Evolutionary conservation across 2,329 filamentous ascomycete genomes (phyloP).

Genomic region (Hyphodiscus sp.): DNA sequence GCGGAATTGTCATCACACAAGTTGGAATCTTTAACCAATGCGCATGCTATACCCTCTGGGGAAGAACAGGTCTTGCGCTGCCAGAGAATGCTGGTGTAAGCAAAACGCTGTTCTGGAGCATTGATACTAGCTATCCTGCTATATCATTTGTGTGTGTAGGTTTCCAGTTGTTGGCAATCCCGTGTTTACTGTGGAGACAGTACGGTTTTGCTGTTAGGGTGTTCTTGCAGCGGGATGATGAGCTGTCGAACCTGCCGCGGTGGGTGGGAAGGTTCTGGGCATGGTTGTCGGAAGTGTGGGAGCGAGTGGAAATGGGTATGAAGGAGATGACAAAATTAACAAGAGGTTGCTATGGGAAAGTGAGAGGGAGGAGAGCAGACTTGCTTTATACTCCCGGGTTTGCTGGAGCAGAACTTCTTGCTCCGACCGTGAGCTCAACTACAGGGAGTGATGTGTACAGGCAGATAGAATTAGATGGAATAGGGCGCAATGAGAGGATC

Average conservation of each 20-base stretch:
- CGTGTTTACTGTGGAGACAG: background rate
- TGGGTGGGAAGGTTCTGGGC: background rate
- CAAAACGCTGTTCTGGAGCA: background rate
- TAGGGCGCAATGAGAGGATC: background rate
- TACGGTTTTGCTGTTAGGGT: slow-evolving; percentile 3
- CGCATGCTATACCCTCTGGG: slow-evolving; percentile 6
- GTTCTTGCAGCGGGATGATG: slow-evolving; percentile 4
- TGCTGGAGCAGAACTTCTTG: background rate
- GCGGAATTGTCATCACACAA: slow-evolving; percentile 3
- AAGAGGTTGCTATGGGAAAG: background rate
- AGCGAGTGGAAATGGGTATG: background rate
- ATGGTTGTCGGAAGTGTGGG: background rate
- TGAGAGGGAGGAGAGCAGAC: background rate
- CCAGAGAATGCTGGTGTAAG: background rate
- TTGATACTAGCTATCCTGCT: slow-evolving; percentile 1
- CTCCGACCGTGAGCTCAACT: background rate
- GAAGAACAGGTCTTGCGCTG: slow-evolving; percentile 1
- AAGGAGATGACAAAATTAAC: background rate
- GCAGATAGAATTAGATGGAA: background rate
- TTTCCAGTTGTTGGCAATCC: background rate
- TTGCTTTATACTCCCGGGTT: background rate
- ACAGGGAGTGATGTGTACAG: background rate
- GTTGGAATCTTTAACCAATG: slow-evolving; percentile 8
- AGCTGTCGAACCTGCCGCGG: background rate
- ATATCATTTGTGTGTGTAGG: slow-evolving; percentile 5